phyloP scores from a whole-genome alignment of 768 basidiomycete species.

The Daedalea quercina region DNA sequence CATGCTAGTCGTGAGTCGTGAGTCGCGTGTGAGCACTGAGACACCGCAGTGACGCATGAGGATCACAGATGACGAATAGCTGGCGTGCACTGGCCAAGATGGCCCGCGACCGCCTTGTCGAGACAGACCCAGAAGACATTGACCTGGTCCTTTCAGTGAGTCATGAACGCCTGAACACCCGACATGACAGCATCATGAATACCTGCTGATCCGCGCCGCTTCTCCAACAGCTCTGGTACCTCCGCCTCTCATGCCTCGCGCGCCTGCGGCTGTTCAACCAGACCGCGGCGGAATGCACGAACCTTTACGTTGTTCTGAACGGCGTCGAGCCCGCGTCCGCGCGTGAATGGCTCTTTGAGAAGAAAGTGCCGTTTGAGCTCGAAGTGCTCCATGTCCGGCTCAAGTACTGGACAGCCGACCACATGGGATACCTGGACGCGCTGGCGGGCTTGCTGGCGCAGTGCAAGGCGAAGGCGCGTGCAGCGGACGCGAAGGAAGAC shows the following conservation, averaged over 20 bases:
- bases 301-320: conserved; percentile 67
- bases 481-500: conserved; percentile 23
- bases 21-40: neutral
- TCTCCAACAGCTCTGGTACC: conserved; percentile 64
- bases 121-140: conserved; percentile 63
- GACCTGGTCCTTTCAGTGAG: conserved; percentile 60
- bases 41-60: neutral
- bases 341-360: conserved; percentile 54
- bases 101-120: conserved; percentile 74
- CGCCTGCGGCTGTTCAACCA: conserved; percentile 83
- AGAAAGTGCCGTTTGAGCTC: conserved; percentile 49
- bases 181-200: too few relatives aligned
- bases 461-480: conserved; percentile 42
- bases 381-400: conserved; percentile 67
- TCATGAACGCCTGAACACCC: neutral
- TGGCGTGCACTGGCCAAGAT: conserved; percentile 82
- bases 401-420: conserved; percentile 78
- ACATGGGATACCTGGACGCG: conserved; percentile 74
- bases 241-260: conserved; percentile 72
- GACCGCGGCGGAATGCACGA: conserved; percentile 77
- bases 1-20: conserved; percentile 65
- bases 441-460: conserved; percentile 54
- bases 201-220: neutral
- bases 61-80: conserved; percentile 72
- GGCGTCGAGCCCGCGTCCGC: conserved; percentile 22